Conservation (phyloP, 2,329 filamentous ascomycete species). For the Colletotrichum sp. region DNA sequence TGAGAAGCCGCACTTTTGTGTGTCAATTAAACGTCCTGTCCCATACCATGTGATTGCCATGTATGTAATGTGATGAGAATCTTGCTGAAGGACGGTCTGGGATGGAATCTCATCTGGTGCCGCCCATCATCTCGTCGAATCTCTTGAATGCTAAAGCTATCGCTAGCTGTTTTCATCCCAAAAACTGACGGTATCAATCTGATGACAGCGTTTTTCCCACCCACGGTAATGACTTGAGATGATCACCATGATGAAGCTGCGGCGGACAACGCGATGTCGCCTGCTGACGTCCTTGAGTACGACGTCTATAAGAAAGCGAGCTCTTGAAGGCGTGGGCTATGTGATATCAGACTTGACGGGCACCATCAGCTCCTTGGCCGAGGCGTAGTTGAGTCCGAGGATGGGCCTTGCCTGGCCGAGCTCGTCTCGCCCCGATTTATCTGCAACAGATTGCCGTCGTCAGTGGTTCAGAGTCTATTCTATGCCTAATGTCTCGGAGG, state of each 20-base stretch:
- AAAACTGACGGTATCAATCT: not conserved
- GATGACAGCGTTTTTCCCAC: not conserved
- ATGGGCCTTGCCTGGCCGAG: conserved; percentile 22
- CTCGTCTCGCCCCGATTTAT: not conserved
- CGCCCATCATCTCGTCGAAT: not conserved
- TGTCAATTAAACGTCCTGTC: not conserved
- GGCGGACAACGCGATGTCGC: conserved; percentile 43
- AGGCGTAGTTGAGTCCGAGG: conserved; percentile 33
- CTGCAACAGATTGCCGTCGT: not conserved
- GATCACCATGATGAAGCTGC: conserved; percentile 33
- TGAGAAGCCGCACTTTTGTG: conserved; percentile 5
- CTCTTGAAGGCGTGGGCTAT: conserved; percentile 41
- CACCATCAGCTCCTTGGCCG: conserved; percentile 28
- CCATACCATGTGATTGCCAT: not conserved
- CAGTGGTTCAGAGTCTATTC: not conserved
- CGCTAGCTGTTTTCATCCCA: not conserved
- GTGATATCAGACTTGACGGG: conserved; percentile 32
- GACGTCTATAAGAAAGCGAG: conserved; percentile 40
- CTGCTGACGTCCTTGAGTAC: conserved; percentile 42
- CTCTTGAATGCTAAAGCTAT: not conserved
- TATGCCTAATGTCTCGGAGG: not conserved
- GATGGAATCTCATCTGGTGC: not conserved
- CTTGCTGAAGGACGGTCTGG: not conserved
- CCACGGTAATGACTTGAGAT: not conserved
- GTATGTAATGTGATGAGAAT: not conserved